Evolutionary conservation across 768 basidiomycete species (phyloP), one percentile per base, ranked within the genome.

Genomic region (Termitomyces sp.): DNA sequence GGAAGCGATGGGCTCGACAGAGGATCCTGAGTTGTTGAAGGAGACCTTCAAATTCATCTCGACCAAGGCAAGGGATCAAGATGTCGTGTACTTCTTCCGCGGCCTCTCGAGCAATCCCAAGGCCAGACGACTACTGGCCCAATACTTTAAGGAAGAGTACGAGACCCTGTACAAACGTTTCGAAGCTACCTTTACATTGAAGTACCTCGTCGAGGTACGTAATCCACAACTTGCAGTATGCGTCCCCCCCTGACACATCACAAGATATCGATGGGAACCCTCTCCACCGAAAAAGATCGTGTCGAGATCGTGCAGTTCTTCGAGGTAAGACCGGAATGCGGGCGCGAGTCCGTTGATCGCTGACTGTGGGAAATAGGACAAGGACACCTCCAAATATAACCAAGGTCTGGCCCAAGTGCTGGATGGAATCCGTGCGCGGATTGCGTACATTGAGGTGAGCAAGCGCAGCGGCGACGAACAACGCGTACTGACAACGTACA

Each of bases 121-220:
- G 59, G 79, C 85, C 8, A 79, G 87, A 49, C 77, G 86, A 55
- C 70, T 76, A 55, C 71, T 89, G 57, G 81, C 81, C 3, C 69
- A 81, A 45, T 90, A 87, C 73, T 86, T 92, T 76, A 82, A 85
- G 76, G 79, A 85, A 42, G 82, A 92, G 68, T 94, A 88, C 69
- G 81, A 86, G 57, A 66, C 63, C 85, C 73, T 92, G 40, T 79
- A 81, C 69, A 84, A 87, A 69, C 83, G 87, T 44, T 91, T 90
- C 71, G 86, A 84, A 68, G 87, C 85, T 63, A 91, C 87, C 71
- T 88, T 84, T 73, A 79, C 80, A 0, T 73, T 91, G 58, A 78
- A 78, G 24, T 66, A 73, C 46, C 69, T 90, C 42, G 71, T 90
- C 54, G 75, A 81, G 70, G 88, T 86, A 69, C 58, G 83, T 71